Evolutionary conservation across 2,329 filamentous ascomycete species (phyloP).

Genomic region (Monosporascus cannonballus): DNA sequence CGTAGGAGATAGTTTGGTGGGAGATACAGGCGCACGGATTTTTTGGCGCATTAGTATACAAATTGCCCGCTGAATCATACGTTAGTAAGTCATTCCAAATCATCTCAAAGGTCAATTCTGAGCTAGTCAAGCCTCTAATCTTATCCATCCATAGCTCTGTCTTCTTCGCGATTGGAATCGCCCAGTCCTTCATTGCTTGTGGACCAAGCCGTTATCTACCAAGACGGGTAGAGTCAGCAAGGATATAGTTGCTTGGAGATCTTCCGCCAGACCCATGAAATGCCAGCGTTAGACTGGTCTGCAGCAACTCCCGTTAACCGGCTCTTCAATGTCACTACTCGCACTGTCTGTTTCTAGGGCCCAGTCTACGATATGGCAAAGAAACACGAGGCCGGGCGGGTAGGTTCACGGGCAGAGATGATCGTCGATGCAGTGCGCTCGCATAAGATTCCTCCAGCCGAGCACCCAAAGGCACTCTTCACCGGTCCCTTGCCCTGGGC

Average conservation of each 20-base stretch:
- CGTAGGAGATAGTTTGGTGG: background rate
- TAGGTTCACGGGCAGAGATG: background rate
- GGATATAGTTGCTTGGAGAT: background rate
- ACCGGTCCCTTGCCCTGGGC: background rate
- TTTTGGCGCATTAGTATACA: no score
- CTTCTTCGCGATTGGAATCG: background rate
- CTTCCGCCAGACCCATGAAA: background rate
- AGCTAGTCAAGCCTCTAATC: no score
- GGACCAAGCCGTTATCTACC: background rate
- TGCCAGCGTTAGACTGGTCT: background rate
- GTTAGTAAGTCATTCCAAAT: no score
- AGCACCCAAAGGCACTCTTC: background rate
- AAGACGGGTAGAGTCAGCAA: background rate
- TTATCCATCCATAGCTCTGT: no score
- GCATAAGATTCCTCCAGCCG: background rate
- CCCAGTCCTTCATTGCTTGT: background rate
- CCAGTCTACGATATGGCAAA: background rate
- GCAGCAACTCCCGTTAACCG: no score
- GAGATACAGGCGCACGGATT: no score
- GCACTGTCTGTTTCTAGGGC: background rate
- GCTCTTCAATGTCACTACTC: background rate
- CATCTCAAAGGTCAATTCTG: no score
- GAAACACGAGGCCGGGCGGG: background rate
- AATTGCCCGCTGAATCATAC: no score
- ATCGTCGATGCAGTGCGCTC: background rate